Evolutionary conservation across 805 yeast species (phyloP).

Genomic region (Vanderwaltozyma yarrowii): DNA sequence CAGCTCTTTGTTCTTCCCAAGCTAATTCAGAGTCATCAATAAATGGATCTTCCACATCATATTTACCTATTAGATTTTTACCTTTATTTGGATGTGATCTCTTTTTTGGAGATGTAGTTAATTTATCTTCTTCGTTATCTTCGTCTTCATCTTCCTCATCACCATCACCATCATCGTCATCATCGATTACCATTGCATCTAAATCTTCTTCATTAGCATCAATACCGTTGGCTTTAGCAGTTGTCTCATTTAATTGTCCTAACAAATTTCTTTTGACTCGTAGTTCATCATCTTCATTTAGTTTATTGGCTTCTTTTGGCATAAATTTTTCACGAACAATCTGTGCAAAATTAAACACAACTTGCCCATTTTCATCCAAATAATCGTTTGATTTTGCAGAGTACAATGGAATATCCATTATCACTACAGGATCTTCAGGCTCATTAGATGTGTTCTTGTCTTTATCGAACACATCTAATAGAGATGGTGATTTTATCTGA

Average conservation of each 20-base stretch:
- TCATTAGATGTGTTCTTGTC: constrained; percentile 7
- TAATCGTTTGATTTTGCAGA: constrained; percentile 20
- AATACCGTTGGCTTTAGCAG: constrained; percentile 8
- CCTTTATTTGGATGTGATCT: constrained; percentile 35
- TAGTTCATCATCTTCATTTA: not conserved
- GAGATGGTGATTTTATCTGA: constrained; percentile 15
- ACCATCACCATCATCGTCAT: constrained; percentile 16
- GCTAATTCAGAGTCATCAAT: constrained; percentile 88
- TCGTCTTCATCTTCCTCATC: constrained; percentile 15
- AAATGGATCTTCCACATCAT: constrained; percentile 89
- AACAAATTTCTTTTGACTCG: constrained; percentile 15
- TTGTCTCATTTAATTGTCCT: constrained; percentile 12
- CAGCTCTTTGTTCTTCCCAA: constrained; percentile 89
- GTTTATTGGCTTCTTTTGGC: not conserved
- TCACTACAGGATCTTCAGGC: constrained; percentile 15
- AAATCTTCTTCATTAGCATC: constrained; percentile 22
- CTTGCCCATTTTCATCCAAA: constrained; percentile 29
- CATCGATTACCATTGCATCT: constrained; percentile 14
- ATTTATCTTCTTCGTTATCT: constrained; percentile 11
- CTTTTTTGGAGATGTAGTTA: constrained; percentile 18
- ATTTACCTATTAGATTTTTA: constrained; percentile 76
- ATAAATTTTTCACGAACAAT: not conserved
- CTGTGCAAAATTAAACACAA: constrained; percentile 20
- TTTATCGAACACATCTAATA: constrained; percentile 13
- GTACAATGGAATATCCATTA: constrained; percentile 25